Conservation (phyloP, 2,329 filamentous ascomycete genomes). For the Colletotrichum destructivum region DNA sequence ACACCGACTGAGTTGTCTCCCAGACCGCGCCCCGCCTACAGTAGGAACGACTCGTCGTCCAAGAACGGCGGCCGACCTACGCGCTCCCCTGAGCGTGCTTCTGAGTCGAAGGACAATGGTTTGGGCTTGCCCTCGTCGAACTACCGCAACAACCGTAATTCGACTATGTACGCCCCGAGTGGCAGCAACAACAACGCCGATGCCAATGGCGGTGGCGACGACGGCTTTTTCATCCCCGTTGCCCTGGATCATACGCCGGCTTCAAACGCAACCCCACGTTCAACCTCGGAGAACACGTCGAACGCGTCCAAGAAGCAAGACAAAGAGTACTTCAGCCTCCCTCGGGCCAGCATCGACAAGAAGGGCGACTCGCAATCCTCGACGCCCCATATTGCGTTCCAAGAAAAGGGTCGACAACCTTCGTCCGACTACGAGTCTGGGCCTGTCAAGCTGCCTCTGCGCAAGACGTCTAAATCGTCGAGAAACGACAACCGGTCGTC, state of each 20-base stretch:
- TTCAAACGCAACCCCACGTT: conserved; percentile 68
- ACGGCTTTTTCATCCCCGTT: conserved; percentile 82
- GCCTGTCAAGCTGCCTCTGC: conserved; percentile 60
- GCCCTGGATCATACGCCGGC: conserved; percentile 79
- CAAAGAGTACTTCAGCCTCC: conserved; percentile 72
- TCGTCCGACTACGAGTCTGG: conserved; percentile 72
- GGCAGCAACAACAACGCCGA: conserved; percentile 52
- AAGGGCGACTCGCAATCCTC: conserved; percentile 67
- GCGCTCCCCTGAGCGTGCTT: conserved; percentile 68
- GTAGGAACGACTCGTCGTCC: conserved; percentile 69
- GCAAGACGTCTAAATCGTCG: conserved; percentile 64
- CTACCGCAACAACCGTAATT: conserved; percentile 85
- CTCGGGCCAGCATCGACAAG: conserved; percentile 62
- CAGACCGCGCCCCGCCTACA: conserved; percentile 67
- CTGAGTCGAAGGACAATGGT: conserved; percentile 68
- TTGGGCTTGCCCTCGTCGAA: conserved; percentile 81
- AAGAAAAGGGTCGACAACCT: conserved; percentile 81
- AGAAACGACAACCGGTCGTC: conserved; percentile 45
- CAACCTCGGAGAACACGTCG: conserved; percentile 63
- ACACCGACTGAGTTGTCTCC: conserved; percentile 80
- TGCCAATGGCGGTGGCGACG: conserved; percentile 62
- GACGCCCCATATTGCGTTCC: conserved; percentile 92
- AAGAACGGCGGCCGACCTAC: conserved; percentile 67
- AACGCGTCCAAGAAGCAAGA: conserved; percentile 65
- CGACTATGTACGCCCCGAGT: conserved; percentile 71